A percentile compares a stretch with the other conserved stretches of the same genome.
Conservation (phyloP, 2,329 filamentous ascomycete genomes). For the Ilyonectria robusta region DNA sequence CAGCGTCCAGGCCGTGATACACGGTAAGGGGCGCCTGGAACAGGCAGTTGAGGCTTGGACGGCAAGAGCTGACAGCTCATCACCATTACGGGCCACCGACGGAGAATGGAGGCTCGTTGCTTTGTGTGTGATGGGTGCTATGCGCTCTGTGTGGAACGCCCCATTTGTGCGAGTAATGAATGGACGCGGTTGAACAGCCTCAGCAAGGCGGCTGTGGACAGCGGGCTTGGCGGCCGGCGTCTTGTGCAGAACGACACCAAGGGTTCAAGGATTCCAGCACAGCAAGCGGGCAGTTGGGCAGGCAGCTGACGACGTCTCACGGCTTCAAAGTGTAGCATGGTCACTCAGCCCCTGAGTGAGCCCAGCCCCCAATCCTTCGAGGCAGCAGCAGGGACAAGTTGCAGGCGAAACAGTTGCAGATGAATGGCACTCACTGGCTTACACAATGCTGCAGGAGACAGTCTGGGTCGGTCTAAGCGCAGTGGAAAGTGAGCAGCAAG, state of each 20-base stretch:
- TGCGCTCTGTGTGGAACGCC: constrained; percentile 19
- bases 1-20: constrained; percentile 22
- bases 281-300: constrained; percentile 26
- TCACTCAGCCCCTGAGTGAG: constrained; percentile 42
- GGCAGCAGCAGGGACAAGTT: constrained; percentile 17
- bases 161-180: constrained; percentile 26
- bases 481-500: constrained; percentile 6
- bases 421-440: constrained; percentile 20
- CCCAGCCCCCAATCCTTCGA: constrained; percentile 31
- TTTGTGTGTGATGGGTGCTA: constrained; percentile 16
- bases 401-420: constrained; percentile 21
- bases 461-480: constrained; percentile 6
- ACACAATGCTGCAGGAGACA: constrained; percentile 19
- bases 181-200: constrained; percentile 10
- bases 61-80: constrained; percentile 34
- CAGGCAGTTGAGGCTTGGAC: constrained; percentile 36
- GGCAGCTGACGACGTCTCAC: constrained; percentile 44
- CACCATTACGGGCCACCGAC: constrained; percentile 18
- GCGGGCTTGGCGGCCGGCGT: constrained; percentile 22
- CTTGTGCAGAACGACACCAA: constrained; percentile 9
- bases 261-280: constrained; percentile 35
- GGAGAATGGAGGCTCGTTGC: constrained; percentile 25
- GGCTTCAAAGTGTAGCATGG: constrained; percentile 36
- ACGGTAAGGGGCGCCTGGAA: constrained; percentile 33
- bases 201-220: constrained; percentile 5